Percentiles rank a stretch among this genome's conserved stretches.
Conservation (phyloP, 192 early-diverging fungal species). For the Backusella tarrabulga region DNA sequence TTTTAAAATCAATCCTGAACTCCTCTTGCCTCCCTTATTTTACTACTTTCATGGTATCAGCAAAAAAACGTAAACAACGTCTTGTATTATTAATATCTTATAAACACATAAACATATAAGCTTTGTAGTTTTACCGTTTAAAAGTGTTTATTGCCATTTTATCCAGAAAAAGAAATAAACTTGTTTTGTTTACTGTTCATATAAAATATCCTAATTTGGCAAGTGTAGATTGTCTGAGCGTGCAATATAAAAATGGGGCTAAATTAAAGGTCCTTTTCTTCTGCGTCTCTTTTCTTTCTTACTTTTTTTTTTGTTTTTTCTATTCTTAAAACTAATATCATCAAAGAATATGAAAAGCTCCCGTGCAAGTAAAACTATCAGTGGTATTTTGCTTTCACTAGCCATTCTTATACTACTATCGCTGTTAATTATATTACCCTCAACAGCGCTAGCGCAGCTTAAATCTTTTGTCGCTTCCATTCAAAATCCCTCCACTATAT, state of each 20-base stretch:
- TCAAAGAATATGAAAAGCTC: background rate
- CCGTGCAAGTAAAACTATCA: background rate
- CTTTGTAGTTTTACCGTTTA: background rate
- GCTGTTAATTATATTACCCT: background rate
- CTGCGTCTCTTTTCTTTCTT: background rate
- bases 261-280: conserved; percentile 6
- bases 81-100: background rate
- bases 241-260: conserved; percentile 12
- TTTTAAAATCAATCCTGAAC: conserved; percentile 7
- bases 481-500: background rate
- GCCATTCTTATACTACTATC: background rate
- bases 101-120: background rate
- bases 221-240: conserved; percentile 1
- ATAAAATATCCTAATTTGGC: conserved; percentile 1
- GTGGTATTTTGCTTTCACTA: background rate
- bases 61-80: too few relatives aligned
- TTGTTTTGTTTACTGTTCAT: conserved; percentile 2
- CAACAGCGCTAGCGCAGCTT: background rate
- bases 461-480: background rate
- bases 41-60: background rate
- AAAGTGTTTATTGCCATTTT: background rate
- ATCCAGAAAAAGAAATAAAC: background rate
- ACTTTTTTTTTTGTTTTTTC: background rate
- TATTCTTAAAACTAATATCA: background rate
- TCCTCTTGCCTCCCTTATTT: background rate